Percentiles rank a stretch among this genome's conserved stretches.
These are phyloP conservation scores for Flaveria bidentis DNA, from an alignment of 129 eudicot species.

Conservation along the genomic window DNA sequence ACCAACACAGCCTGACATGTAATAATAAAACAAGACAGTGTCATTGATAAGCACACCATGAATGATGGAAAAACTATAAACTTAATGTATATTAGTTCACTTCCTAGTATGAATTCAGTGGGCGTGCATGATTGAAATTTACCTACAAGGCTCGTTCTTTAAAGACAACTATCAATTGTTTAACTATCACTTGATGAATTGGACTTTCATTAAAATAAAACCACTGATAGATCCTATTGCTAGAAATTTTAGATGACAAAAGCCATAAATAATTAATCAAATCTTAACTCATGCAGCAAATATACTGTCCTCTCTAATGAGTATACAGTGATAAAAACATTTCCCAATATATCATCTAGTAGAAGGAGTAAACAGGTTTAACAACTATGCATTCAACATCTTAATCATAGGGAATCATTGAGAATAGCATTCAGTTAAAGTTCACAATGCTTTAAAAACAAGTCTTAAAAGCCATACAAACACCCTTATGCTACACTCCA, in stretches of 20 bases:
- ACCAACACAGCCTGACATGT: not conserved
- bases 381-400: not conserved
- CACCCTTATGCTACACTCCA: not conserved
- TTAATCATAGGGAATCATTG: too few relatives aligned
- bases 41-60: not conserved
- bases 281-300: too few relatives aligned
- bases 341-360: constrained; percentile 9
- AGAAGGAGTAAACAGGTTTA: not conserved
- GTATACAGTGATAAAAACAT: not conserved
- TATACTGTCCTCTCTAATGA: not conserved
- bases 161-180: not conserved
- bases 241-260: not conserved
- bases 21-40: not conserved
- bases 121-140: not conserved
- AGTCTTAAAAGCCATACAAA: not conserved
- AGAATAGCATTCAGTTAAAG: not conserved
- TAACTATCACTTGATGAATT: not conserved
- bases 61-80: not conserved
- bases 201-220: not conserved
- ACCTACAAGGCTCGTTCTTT: not conserved
- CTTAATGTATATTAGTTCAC: not conserved
- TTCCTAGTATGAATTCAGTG: not conserved
- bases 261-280: not conserved
- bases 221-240: not conserved
- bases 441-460: not conserved